Percentiles rank a stretch among this genome's conserved stretches.
Conservation (phyloP, 2,329 filamentous ascomycete genomes). For the Pseudogymnoascus pannorum region DNA sequence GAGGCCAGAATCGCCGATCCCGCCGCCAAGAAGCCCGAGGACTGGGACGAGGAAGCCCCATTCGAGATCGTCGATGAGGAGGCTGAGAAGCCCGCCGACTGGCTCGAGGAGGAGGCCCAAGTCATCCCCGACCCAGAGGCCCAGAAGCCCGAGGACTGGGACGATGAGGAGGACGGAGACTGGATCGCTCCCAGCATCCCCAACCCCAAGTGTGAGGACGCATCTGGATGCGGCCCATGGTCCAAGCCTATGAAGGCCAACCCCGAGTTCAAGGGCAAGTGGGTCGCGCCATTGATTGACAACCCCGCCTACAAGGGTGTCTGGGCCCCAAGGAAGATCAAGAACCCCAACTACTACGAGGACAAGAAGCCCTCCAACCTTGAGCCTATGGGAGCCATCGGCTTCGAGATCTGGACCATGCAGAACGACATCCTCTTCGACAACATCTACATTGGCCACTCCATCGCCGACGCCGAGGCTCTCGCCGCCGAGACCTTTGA, state of each 20-base stretch:
- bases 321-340: slow-evolving; percentile 92
- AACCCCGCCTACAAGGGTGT: slow-evolving; percentile 97
- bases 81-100: slow-evolving; percentile 86
- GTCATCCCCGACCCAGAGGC: slow-evolving; percentile 88
- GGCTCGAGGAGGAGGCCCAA: slow-evolving; percentile 83
- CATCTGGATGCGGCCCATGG: slow-evolving; percentile 91
- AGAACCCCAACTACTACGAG: slow-evolving; percentile 94
- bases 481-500: slow-evolving; percentile 85
- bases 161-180: slow-evolving; percentile 98
- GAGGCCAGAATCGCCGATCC: slow-evolving; percentile 86
- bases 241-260: slow-evolving; percentile 87
- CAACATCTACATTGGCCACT: slow-evolving; percentile 99
- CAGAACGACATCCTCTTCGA: slow-evolving; percentile 97
- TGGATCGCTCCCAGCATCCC: slow-evolving; percentile 84
- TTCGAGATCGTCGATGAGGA: slow-evolving; percentile 94
- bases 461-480: slow-evolving; percentile 82
- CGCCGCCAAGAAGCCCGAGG: slow-evolving; percentile 89
- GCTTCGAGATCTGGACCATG: slow-evolving; percentile 99
- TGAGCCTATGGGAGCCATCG: slow-evolving; percentile 96
- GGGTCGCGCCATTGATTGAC: slow-evolving; percentile 85
- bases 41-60: slow-evolving; percentile 98
- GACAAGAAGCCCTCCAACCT: slow-evolving; percentile 96
- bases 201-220: slow-evolving; percentile 94
- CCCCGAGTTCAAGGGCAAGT: slow-evolving; percentile 98
- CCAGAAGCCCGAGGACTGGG: slow-evolving; percentile 97